Conservation (phyloP, 306 rosid genomes). For the Albizia julibrissin region DNA sequence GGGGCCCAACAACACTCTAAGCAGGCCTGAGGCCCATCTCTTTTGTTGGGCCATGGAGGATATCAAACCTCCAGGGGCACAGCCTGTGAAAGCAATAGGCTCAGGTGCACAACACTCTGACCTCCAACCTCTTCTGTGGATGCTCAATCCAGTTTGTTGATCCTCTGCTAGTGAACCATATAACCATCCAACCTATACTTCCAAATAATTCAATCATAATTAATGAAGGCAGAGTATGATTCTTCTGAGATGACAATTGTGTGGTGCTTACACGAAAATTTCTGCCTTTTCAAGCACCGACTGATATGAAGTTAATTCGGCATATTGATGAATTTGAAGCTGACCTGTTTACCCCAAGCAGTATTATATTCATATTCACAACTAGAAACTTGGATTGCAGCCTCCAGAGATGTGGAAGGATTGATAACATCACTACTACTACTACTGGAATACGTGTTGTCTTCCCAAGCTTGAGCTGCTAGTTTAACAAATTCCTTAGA, state of each 20-base stretch:
- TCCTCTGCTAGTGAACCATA: conserved; percentile 69
- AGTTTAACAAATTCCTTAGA: conserved; percentile 45
- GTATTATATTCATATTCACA: conserved; percentile 56
- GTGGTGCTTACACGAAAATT: not conserved
- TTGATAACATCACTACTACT: not conserved
- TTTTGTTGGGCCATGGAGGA: conserved; percentile 51
- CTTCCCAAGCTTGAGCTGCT: conserved; percentile 44
- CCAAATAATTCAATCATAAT: not conserved
- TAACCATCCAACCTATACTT: conserved; percentile 38
- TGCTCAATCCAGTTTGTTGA: conserved; percentile 49
- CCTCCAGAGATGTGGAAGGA: conserved; percentile 30
- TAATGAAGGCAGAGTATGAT: not conserved
- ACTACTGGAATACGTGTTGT: not conserved
- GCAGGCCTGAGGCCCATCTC: conserved; percentile 63
- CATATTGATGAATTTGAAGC: not conserved
- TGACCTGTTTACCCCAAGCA: conserved; percentile 67
- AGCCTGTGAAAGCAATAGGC: conserved; percentile 60
- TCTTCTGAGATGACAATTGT: not conserved
- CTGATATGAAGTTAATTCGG: not conserved
- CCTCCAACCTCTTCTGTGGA: conserved; percentile 69
- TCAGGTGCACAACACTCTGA: conserved; percentile 44
- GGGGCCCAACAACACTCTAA: conserved; percentile 48
- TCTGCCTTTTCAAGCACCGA: not conserved
- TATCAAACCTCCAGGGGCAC: conserved; percentile 48
- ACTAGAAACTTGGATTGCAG: conserved; percentile 49